A percentile compares a stretch with the other conserved stretches of the same genome.
These are phyloP conservation scores for Saccharomycopsis guyanensis DNA, from an alignment of 805 yeast species.

Conservation along the genomic window DNA sequence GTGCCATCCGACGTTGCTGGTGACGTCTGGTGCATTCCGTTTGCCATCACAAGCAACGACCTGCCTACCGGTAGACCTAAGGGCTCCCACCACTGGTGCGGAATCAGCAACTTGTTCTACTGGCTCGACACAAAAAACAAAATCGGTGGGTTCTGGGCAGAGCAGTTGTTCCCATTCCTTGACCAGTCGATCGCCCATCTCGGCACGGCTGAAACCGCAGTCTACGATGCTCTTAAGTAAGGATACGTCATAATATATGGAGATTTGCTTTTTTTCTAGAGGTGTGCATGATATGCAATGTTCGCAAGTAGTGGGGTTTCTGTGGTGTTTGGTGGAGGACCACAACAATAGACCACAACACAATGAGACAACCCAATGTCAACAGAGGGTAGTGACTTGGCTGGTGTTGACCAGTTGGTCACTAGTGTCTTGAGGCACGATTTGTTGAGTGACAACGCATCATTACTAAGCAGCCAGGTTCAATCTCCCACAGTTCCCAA, in stretches of 20 bases:
- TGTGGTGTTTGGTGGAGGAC: no score
- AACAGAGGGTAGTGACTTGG: no score
- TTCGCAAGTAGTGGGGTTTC: no score
- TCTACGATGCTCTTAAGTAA: conserved; percentile 4
- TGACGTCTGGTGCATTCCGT: background rate
- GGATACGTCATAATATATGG: background rate
- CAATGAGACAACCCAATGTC: background rate
- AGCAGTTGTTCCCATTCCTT: conserved; percentile 32
- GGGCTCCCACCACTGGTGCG: conserved; percentile 33
- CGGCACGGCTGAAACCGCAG: conserved; percentile 21
- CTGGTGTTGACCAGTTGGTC: no score
- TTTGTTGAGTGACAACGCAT: no score
- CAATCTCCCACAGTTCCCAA: no score
- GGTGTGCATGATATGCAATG: no score
- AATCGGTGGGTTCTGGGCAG: conserved; percentile 32
- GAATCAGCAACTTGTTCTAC: conserved; percentile 33
- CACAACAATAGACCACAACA: background rate
- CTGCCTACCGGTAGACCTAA: conserved; percentile 31
- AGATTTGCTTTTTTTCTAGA: no score
- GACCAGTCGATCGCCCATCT: conserved; percentile 22
- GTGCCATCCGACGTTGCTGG: background rate
- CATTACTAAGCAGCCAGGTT: no score
- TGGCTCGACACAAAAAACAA: conserved; percentile 34
- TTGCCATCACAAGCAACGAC: conserved; percentile 6
- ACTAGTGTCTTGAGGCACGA: no score